Base-by-base conservation (phyloP, 148 eudicot genomes). In the Polygonum maritimum region DNA sequence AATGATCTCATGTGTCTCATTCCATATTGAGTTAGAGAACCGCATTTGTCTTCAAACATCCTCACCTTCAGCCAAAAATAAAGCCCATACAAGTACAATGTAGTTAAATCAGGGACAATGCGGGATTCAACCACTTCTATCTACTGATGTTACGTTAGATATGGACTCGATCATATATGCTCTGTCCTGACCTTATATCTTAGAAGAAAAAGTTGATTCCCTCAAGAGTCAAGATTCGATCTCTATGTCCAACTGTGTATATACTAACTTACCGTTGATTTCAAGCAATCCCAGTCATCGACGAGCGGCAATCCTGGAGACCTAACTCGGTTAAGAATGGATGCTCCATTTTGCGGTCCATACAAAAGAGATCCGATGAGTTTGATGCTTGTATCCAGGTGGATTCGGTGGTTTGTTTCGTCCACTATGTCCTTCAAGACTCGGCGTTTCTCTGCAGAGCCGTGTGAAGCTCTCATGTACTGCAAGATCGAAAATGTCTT, bases 1-100 rank as follows among this genome's bases (percentile, higher is more conserved):
- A 96, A 92, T 6, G 91, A 90, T 15, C 99, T 84, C 92, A 87
- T 96, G 71, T 92, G 93, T 76, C 91, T 96, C 99, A 92, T 92
- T 52, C 99, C 99, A 22, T 96, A 96, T 40, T 92, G 97, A 18
- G 97, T 89, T 71, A 96, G 65, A 21, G 89, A 81, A 7, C 98
- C 99, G 36, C 99, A 96, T n/a, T 88, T 85, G n/a, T 76, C 62
- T 87, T 96, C 99, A 44, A 92, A 96, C 26, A 84, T 22, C 7
- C 86, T 88, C 2, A 94, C 96, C 98, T 94, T 79, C 16, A 55
- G n/a, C 55, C 47, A 44, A 44, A 44, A 44, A 7, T 44, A 44
- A 44, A 2, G 31, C 31, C 47, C 1, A 44, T 44, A 39, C 41
- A 39, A 39, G 7, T 39, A 44, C 47, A 44, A 44, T 44, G 47